These are phyloP conservation scores for Cylindrodendrum hubeiense DNA, from an alignment of 2,329 filamentous ascomycete genomes.

Conservation along the genomic window DNA sequence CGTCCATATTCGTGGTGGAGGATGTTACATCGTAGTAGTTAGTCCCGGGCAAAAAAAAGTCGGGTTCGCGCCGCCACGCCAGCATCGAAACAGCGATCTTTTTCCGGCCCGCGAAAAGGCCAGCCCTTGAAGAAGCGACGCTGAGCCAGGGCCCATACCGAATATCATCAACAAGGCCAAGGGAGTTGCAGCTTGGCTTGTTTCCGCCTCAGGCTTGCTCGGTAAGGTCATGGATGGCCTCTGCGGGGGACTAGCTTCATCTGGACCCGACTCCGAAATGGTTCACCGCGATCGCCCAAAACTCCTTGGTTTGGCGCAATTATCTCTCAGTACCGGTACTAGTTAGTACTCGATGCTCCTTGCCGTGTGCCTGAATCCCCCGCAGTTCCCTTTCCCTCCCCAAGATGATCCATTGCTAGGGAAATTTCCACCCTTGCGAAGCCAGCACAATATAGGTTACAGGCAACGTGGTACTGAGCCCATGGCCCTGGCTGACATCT, in stretches of 20 bases:
- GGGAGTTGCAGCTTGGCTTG: slow-evolving; percentile 7
- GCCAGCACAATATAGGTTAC: neutral
- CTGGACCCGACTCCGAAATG: slow-evolving; percentile 33
- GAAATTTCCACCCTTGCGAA: neutral
- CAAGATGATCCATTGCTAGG: neutral
- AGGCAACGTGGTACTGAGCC: neutral
- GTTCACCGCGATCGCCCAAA: slow-evolving; percentile 26
- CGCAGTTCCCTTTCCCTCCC: neutral
- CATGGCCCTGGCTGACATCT: neutral
- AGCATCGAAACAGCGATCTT: neutral
- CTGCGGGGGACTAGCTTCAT: slow-evolving; percentile 35
- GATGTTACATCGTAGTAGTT: too few species aligned
- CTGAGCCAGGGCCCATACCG: neutral
- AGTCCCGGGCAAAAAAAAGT: neutral
- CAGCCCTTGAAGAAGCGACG: neutral
- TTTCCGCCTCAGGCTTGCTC: slow-evolving; percentile 33
- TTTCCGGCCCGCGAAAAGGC: neutral
- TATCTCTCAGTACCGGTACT: neutral
- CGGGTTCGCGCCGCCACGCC: neutral
- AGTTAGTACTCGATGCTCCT: neutral
- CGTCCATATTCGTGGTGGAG: neutral
- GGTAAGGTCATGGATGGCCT: slow-evolving; percentile 24
- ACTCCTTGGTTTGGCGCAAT: slow-evolving; percentile 13
- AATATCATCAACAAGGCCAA: neutral
- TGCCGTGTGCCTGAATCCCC: slow-evolving; percentile 6